A percentile compares a stretch with the other conserved stretches of the same genome.
Conservation (phyloP, 2,329 filamentous ascomycete species). For the Orbilia quercus region DNA sequence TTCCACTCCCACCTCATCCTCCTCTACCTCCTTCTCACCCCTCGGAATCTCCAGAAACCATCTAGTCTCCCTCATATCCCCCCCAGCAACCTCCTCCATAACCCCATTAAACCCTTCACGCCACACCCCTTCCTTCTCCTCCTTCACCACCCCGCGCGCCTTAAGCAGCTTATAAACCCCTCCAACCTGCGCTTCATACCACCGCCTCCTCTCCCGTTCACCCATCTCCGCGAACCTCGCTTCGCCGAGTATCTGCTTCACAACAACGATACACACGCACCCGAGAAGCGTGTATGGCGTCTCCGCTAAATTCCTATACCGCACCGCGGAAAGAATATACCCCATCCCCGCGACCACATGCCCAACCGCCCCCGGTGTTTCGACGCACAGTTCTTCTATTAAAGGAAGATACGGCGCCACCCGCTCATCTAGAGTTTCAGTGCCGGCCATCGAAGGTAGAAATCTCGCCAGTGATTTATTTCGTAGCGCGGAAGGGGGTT, state of each 20-base stretch:
- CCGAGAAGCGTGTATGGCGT: conserved; percentile 24
- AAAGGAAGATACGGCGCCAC: conserved; percentile 25
- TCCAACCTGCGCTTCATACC: conserved; percentile 55
- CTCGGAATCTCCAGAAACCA: conserved; percentile 57
- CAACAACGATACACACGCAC: conserved; percentile 56
- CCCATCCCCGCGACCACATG: conserved; percentile 20
- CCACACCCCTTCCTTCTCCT: conserved; percentile 46
- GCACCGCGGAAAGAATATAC: conserved; percentile 23
- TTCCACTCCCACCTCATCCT: conserved; percentile 42
- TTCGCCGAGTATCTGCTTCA: conserved; percentile 57
- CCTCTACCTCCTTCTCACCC: conserved; percentile 23
- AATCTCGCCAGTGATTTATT: conserved; percentile 17
- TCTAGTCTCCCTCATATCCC: conserved; percentile 57
- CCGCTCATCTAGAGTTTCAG: conserved; percentile 6
- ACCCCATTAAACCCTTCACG: conserved; percentile 54
- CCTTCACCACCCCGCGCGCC: conserved; percentile 55
- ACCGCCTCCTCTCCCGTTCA: conserved; percentile 24
- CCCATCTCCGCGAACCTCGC: conserved; percentile 11
- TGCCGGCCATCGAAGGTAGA: not conserved
- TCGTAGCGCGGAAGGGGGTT: conserved; percentile 7
- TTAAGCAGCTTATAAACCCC: conserved; percentile 56
- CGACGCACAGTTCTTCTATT: conserved; percentile 25
- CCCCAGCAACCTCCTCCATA: conserved; percentile 57
- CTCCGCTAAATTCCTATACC: conserved; percentile 41
- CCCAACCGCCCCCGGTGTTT: not conserved